Evolutionary conservation across 2,329 filamentous ascomycete species (phyloP).

Genomic region (Neopestalotiopsis sp.): DNA sequence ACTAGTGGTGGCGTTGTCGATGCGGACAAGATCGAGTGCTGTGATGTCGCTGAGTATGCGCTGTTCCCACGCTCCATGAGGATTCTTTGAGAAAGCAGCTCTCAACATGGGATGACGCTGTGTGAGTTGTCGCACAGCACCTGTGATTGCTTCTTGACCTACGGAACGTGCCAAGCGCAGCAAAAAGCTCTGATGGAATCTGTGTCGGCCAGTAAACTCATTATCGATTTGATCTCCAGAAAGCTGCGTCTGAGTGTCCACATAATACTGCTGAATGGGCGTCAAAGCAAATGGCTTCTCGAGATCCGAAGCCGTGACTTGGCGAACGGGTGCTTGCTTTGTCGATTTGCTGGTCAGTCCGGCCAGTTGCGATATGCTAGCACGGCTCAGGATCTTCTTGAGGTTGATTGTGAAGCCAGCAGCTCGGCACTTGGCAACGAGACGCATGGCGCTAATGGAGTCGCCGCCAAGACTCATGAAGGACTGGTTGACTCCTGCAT

Average conservation of each 20-base stretch:
- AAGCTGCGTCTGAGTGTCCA: constrained; percentile 1
- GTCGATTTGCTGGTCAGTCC: neutral
- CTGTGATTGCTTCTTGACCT: neutral
- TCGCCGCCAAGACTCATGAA: constrained; percentile 29
- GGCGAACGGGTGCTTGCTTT: neutral
- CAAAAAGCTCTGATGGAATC: constrained; percentile 13
- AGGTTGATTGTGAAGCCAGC: constrained; percentile 1
- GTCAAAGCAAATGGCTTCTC: constrained; percentile 4
- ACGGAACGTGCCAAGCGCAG: constrained; percentile 2
- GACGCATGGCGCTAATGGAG: constrained; percentile 28
- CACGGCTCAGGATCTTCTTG: constrained; percentile 10
- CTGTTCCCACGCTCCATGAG: constrained; percentile 3
- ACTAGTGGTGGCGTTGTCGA: neutral
- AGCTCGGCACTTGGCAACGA: constrained; percentile 19
- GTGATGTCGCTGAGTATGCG: neutral
- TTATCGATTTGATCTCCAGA: neutral
- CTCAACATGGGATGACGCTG: constrained; percentile 35
- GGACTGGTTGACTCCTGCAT: constrained; percentile 12
- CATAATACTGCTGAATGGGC: constrained; percentile 13
- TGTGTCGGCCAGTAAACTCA: neutral
- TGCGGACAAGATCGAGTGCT: neutral
- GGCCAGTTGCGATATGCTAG: constrained; percentile 9
- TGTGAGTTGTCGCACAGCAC: neutral
- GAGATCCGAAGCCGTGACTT: neutral
- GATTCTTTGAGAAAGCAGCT: constrained; percentile 31